Percentiles rank a stretch among this genome's conserved stretches.
Conservation (phyloP, 2,329 filamentous ascomycete genomes). For the Rhynchosporium agropyri region DNA sequence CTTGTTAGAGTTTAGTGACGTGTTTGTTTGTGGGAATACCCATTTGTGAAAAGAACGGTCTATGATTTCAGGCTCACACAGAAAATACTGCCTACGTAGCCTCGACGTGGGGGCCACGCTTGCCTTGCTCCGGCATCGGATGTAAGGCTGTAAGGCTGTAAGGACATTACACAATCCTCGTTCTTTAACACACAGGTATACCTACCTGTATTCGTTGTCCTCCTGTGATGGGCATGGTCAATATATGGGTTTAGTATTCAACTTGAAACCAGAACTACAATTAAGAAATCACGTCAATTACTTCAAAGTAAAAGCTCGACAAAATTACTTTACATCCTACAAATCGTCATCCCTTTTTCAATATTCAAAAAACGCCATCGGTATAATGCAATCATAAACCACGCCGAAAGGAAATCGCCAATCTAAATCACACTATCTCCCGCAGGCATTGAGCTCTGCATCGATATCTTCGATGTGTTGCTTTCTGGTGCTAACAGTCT, state of each 20-base stretch:
- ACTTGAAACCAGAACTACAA: background rate
- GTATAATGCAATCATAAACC: conserved; percentile 29
- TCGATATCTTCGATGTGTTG: conserved; percentile 37
- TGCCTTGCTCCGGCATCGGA: conserved; percentile 13
- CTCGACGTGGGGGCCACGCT: background rate
- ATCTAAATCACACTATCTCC: conserved; percentile 36
- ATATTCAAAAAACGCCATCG: conserved; percentile 25
- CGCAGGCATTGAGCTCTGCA: conserved; percentile 42
- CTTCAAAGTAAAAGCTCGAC: conserved; percentile 25
- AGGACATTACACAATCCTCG: too few species aligned
- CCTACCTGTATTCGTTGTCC: background rate
- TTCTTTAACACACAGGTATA: background rate
- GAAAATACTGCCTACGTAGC: too few species aligned
- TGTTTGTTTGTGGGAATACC: too few species aligned
- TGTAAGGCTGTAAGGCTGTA: background rate
- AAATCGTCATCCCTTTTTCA: conserved; percentile 15
- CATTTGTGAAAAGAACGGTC: too few species aligned
- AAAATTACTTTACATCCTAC: conserved; percentile 27
- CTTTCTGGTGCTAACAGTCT: conserved; percentile 35
- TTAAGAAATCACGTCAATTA: conserved; percentile 12
- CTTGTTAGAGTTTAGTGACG: too few species aligned
- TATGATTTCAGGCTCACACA: too few species aligned
- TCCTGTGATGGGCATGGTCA: background rate
- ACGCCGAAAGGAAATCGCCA: conserved; percentile 25
- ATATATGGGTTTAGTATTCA: background rate